Conservation (phyloP, 176 grass and related monocot species). For the Lolium multiflorum region DNA sequence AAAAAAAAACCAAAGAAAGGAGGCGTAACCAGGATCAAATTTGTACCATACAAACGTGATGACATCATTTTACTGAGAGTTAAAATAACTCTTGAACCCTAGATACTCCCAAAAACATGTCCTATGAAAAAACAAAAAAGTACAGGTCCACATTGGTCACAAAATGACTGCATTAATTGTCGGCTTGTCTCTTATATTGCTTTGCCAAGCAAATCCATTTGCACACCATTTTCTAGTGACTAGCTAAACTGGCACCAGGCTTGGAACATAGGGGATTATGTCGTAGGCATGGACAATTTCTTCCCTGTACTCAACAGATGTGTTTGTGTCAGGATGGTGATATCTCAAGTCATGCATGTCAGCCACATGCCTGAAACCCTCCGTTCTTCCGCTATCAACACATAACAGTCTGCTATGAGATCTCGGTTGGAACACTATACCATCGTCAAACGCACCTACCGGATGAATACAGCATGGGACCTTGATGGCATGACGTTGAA, state of each 20-base stretch:
- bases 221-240: no score
- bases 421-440: not conserved
- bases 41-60: no score
- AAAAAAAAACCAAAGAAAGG: no score
- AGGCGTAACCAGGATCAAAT: no score
- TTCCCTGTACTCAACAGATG: not conserved
- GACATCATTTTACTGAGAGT: no score
- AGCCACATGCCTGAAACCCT: not conserved
- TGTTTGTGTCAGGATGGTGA: constrained; percentile 1
- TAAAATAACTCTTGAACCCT: no score
- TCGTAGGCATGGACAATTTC: not conserved
- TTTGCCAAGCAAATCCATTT: no score
- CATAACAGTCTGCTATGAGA: not conserved
- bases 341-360: not conserved
- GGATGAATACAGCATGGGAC: not conserved
- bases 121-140: no score
- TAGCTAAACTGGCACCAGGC: not conserved
- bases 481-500: not conserved
- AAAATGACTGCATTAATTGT: no score
- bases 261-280: not conserved
- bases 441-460: not conserved
- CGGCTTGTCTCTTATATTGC: no score
- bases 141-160: no score
- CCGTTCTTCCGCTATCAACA: not conserved
- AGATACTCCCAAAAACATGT: no score